Evolutionary conservation across 139 green algal species (phyloP).

Genomic region (Dunaliella primolecta): DNA sequence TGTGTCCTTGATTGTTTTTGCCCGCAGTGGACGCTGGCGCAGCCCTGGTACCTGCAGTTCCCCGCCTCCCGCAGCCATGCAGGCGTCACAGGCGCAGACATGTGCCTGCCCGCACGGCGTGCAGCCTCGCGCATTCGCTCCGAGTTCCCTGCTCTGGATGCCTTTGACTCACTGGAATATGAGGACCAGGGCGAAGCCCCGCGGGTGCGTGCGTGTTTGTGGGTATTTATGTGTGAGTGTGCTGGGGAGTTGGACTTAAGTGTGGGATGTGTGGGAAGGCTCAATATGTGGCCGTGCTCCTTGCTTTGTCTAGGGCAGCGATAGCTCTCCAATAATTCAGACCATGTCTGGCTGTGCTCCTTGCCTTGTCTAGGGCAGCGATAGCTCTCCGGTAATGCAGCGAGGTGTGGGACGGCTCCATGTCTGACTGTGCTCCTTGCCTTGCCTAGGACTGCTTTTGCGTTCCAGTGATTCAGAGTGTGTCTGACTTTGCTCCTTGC

Average conservation of each 20-base stretch:
- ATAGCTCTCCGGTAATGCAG: too few relatives aligned
- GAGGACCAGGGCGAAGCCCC: background rate
- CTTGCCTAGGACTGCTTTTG: too few relatives aligned
- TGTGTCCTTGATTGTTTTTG: background rate
- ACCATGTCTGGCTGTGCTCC: too few relatives aligned
- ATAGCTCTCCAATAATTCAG: too few relatives aligned
- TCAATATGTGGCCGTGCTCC: too few relatives aligned
- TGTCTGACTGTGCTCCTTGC: too few relatives aligned
- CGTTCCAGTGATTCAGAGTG: too few relatives aligned
- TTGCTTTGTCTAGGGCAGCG: too few relatives aligned
- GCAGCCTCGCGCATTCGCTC: conserved; percentile 9
- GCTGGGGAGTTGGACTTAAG: background rate
- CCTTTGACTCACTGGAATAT: conserved; percentile 11
- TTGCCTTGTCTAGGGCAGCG: too few relatives aligned
- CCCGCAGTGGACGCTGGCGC: conserved; percentile 2
- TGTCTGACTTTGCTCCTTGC: too few relatives aligned
- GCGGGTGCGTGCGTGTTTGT: background rate
- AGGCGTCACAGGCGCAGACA: conserved; percentile 12
- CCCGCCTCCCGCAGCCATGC: background rate
- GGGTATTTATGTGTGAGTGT: background rate
- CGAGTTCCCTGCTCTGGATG: conserved; percentile 8
- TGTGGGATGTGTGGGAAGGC: too few relatives aligned
- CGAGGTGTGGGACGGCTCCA: too few relatives aligned
- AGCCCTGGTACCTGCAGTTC: conserved; percentile 25
- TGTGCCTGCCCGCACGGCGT: conserved; percentile 15